Percentiles rank a stretch among this genome's conserved stretches.
Conservation (phyloP, 169 alveolate species). For the Eimeria sp. region DNA sequence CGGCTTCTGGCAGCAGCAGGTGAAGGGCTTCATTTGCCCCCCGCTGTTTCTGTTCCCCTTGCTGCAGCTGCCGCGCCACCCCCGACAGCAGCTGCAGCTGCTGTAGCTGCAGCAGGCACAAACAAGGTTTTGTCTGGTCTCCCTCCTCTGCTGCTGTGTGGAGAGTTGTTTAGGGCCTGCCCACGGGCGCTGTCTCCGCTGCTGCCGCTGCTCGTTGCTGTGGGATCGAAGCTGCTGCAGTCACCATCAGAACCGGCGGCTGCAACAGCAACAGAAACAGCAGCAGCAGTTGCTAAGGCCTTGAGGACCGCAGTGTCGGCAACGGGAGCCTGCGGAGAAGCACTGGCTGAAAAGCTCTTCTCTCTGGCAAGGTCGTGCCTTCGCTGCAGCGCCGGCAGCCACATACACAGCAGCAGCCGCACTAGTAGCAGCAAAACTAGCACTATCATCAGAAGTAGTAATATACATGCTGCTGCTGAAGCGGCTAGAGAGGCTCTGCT, state of each 20-base stretch:
- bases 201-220: slow-evolving; percentile 58
- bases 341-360: slow-evolving; percentile 41
- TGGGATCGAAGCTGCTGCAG: slow-evolving; percentile 50
- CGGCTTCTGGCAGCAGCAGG: slow-evolving; percentile 67
- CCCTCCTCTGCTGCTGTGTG: slow-evolving; percentile 65
- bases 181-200: slow-evolving; percentile 64
- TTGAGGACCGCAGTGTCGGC: slow-evolving; percentile 65
- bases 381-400: slow-evolving; percentile 41
- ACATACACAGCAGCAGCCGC: neutral
- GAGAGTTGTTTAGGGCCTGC: slow-evolving; percentile 54
- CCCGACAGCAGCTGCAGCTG: neutral
- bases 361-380: slow-evolving; percentile 14
- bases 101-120: slow-evolving; percentile 23
- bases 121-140: slow-evolving; percentile 23
- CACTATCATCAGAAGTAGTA: neutral
- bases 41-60: neutral
- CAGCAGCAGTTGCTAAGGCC: slow-evolving; percentile 70
- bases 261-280: slow-evolving; percentile 23
- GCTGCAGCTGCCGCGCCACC: slow-evolving; percentile 38
- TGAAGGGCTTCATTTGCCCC: slow-evolving; percentile 29
- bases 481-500: slow-evolving; percentile 61
- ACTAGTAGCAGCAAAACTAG: slow-evolving; percentile 14
- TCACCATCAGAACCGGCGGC: neutral
- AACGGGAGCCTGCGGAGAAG: slow-evolving; percentile 64
- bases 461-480: slow-evolving; percentile 19